Conservation (phyloP, 441 rosid species). For the Corymbia calophylla region DNA sequence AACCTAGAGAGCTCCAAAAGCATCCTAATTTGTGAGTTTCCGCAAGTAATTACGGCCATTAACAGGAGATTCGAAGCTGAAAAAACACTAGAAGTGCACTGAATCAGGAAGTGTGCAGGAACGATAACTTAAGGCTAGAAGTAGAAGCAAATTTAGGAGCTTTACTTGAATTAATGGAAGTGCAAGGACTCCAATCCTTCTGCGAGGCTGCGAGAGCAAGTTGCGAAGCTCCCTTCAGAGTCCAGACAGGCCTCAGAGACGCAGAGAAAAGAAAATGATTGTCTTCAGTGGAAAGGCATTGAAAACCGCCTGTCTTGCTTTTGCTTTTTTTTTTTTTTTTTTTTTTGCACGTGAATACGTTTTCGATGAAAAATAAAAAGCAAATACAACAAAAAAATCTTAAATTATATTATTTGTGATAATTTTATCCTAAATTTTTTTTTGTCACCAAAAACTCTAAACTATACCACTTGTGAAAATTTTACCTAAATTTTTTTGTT, state of each 20-base stretch:
- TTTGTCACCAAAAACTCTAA: no score
- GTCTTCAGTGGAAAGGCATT: not conserved
- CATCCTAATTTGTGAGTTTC: not conserved
- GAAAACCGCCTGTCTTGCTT: not conserved
- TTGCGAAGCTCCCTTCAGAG: not conserved
- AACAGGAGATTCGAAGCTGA: not conserved
- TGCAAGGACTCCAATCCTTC: not conserved
- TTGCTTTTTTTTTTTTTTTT: not conserved
- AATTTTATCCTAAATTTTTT: no score
- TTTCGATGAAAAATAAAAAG: not conserved
- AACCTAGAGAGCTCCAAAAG: not conserved
- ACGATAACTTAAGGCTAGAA: not conserved
- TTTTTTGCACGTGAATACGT: not conserved
- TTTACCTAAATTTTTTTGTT: no score
- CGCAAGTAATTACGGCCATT: not conserved
- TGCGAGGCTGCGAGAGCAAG: not conserved
- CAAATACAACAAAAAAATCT: no score
- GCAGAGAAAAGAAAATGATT: not conserved
- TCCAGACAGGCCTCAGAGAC: not conserved
- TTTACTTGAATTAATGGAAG: not conserved
- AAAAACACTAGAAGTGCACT: not conserved
- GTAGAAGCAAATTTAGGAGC: not conserved
- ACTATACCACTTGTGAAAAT: no score
- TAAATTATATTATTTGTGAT: fast-evolving
- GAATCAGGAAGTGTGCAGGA: not conserved